Evolutionary conservation across 192 early-diverging fungal species (phyloP), one percentile per base, ranked within the genome.

Genomic region (Geranomyces michiganensis): DNA sequence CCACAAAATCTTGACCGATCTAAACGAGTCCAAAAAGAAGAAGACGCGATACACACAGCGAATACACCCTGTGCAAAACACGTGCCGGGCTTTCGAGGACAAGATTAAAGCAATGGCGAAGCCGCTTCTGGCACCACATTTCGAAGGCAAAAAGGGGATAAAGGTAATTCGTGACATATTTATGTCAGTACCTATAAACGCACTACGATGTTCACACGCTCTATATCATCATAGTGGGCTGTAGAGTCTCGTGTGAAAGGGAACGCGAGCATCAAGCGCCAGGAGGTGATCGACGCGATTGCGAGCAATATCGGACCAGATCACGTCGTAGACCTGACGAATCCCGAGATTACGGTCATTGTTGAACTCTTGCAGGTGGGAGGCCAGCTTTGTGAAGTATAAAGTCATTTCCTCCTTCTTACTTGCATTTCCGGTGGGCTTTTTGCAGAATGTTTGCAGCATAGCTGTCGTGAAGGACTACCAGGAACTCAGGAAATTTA

Each of bases 321-420:
- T 6, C 80, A 85, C 51, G 65, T 56, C 1, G 83, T 84, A 0
- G 68, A 82, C 60, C 58, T 80, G 33, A 78, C 63, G 48, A 49
- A 70, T 4, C 77, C 83, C 1, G 75, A 80, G 27, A 17, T 78
- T 44, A 64, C 53, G 21, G 63, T 85, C 29, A 61, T 85, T 17
- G 56, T 85, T 19, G 83, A 85, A 46, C 63, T 81, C 10, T 75
- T 82, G 33, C 82, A 80, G 75, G 75, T 76, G 22, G 19, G 24
- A 41, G 36, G 10, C 5, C 36, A 41, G 36, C 3, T 41, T 10
- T n/a, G n/a, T n/a, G 36, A 3, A 41, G 3, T 62, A 10, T 51
- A 13, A 22, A 22, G 15, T 10, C 13, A 30, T 66, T 55, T 70
- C 44, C 56, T 69, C 33, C 32, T 24, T 61, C 15, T 60, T 31